These are phyloP conservation scores for Trichocladium uniseriatum DNA, from an alignment of 495 filamentous ascomycete genomes.

Conservation along the genomic window DNA sequence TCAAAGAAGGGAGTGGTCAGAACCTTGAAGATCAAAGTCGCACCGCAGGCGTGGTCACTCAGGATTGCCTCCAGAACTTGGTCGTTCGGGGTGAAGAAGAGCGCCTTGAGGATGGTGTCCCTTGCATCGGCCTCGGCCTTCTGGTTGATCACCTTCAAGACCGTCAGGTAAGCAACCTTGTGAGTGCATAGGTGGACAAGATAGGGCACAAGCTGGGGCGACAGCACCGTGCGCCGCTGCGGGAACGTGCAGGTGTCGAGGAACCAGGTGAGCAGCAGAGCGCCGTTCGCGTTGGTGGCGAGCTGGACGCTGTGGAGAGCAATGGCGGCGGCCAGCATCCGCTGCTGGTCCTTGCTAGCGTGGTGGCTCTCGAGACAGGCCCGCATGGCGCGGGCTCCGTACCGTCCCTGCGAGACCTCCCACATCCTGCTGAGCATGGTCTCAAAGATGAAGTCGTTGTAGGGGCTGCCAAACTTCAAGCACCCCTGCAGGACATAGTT, in stretches of 20 bases:
- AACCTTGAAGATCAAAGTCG: slow-evolving; percentile 96
- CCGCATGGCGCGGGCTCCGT: slow-evolving; percentile 91
- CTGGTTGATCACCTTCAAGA: slow-evolving; percentile 97
- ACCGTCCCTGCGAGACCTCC: slow-evolving; percentile 88
- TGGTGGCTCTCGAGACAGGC: slow-evolving; percentile 96
- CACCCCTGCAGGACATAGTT: slow-evolving; percentile 98
- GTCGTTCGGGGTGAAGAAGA: slow-evolving; percentile 91
- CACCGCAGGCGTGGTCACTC: slow-evolving; percentile 82
- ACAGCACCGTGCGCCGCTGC: slow-evolving; percentile 80
- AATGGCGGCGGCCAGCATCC: slow-evolving; percentile 89
- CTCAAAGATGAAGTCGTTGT: slow-evolving; percentile 96
- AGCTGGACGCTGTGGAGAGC: slow-evolving; percentile 93
- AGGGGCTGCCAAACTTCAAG: slow-evolving; percentile 77
- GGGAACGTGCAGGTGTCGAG: slow-evolving; percentile 97
- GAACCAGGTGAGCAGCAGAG: slow-evolving; percentile 93
- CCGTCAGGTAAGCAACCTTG: slow-evolving; percentile 96
- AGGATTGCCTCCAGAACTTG: slow-evolving; percentile 84
- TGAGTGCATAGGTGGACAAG: slow-evolving; percentile 97
- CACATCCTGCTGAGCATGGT: slow-evolving; percentile 92
- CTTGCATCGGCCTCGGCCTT: slow-evolving; percentile 87
- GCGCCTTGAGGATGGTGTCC: slow-evolving; percentile 80
- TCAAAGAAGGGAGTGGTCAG: slow-evolving; percentile 97
- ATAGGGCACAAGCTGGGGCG: slow-evolving; percentile 86
- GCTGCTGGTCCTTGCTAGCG: slow-evolving; percentile 87
- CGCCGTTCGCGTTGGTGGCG: slow-evolving; percentile 93